Evolutionary conservation across 441 rosid genomes (phyloP).

Genomic region (Biscutella laevigata): DNA sequence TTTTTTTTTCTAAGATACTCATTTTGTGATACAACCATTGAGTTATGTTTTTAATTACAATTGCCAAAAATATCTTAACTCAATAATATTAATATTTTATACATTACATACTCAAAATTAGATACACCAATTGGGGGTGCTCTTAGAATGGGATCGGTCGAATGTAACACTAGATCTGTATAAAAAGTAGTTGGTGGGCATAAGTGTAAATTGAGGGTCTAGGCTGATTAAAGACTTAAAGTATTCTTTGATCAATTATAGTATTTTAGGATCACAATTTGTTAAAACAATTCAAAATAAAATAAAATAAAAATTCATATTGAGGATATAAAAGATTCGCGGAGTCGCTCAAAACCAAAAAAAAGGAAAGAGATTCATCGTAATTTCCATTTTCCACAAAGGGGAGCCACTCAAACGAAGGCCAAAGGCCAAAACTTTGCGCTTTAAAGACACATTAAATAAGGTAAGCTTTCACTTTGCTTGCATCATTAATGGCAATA

Average conservation of each 20-base stretch:
- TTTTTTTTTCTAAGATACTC: too few species aligned
- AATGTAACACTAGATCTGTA: background rate
- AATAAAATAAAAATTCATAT: background rate
- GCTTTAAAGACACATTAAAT: constrained; percentile 20
- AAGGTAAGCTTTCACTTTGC: constrained; percentile 25
- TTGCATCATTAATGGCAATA: constrained; percentile 22
- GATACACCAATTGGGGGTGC: too few species aligned
- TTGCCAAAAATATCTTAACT: too few species aligned
- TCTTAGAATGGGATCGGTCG: too few species aligned
- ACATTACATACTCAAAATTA: too few species aligned
- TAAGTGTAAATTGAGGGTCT: constrained; percentile 8
- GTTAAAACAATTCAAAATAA: background rate
- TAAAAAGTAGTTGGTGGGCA: constrained; percentile 11
- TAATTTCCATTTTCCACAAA: constrained; percentile 17
- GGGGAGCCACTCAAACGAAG: constrained; percentile 1
- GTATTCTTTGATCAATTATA: constrained; percentile 2
- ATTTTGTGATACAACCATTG: too few species aligned
- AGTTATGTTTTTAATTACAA: too few species aligned
- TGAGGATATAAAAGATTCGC: constrained; percentile 5
- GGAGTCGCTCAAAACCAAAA: constrained; percentile 11
- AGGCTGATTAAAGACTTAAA: constrained; percentile 3
- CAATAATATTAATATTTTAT: too few species aligned
- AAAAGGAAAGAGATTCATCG: constrained; percentile 5
- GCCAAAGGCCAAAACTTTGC: constrained; percentile 1
- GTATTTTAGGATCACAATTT: constrained; percentile 1